Evolutionary conservation across 805 yeast genomes (phyloP), one percentile per base, ranked within the genome.

Genomic region (Hanseniaspora opuntiae): DNA sequence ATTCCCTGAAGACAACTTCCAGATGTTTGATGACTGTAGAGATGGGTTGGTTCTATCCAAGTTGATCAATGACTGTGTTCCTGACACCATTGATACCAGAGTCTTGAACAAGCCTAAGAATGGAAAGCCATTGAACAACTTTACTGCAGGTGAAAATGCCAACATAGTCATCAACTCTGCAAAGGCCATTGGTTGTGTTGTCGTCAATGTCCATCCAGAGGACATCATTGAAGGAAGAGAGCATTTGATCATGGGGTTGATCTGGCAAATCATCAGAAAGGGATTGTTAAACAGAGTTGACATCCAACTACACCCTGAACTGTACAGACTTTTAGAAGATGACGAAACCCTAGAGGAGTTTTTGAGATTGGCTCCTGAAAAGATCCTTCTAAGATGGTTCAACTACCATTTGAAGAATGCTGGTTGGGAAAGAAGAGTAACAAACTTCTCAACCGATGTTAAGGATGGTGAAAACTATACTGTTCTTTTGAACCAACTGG

Each of bases 121-220:
- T 60, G 84, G 84, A 56, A 89, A 86, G 69, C 69, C 77, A 17
- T 76, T 93, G 66, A 93, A 93, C 74, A 86, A 87, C 65, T 93
- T 93, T 75, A 93, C 89, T 59, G 90, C 94, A 81, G 78, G 85
- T 59, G 98, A 93, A 71, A 93, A 93, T 69, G 96, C 97, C 52
- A 93, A 93, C 70, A 89, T 93, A 59, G 97, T 93, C 38, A 86
- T 93, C 70, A 93, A 93, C 69, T 93, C 98, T 3, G 98, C 98
- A 32, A 93, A 93, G 71, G 98, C 97, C 52, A 93, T 93, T 70
- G 98, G 98, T 20, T 90, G 97, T 75, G 85, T 93, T 55, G 97
- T 93, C 48, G 97, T 93, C 50, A 93, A 93, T 65, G 97, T 93
- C 49, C 97, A 90, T 62, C 85, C 97, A 16, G 96, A 88, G 65